Evolutionary conservation across 129 eudicot species (phyloP), one percentile per base, ranked within the genome.

Genomic region (Centrapalus pauciflorus): DNA sequence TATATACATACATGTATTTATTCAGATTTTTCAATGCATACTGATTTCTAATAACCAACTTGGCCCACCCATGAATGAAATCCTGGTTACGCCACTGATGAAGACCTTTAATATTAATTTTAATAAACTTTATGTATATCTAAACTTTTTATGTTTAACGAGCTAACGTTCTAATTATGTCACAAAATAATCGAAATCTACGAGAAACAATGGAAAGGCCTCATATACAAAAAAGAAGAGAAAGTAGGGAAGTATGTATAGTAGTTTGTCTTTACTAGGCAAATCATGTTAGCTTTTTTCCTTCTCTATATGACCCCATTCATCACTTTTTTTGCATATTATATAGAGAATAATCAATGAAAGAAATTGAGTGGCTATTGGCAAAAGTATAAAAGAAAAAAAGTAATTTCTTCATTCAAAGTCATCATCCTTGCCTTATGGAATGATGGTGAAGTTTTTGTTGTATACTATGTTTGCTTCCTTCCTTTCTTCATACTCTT

Each of bases 401-500:
- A 57, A n/a, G n/a, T n/a, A n/a, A 66, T 74, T 64, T 54, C 27
- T 52, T 38, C 27, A 29, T 52, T 55, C 69, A 35, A 33, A 73
- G 72, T 74, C 72, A 43, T 55, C 66, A 74, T 65, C 79, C 13
- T 57, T 66, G 55, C 73, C 79, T 74, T 57, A 61, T 43, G 65
- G 62, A 58, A 52, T 67, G 77, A 71, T 68, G 50, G 81, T 26
- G 64, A 76, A 66, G 76, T 71, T 67, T 81, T 82, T 86, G 93
- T 82, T 82, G 67, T 70, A 71, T 65, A 33, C 67, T 81, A 73
- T 75, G 87, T 78, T 66, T 78, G 75, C 72, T 78, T 81, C 81
- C 67, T 40, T 48, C n/a, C 64, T 75, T 68, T 57, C 62, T 59
- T 75, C 41, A 40, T 28, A 58, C 68, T 45, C 61, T 21, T 23